Conservation (phyloP, 306 rosid species). For the Acacia confusa region DNA sequence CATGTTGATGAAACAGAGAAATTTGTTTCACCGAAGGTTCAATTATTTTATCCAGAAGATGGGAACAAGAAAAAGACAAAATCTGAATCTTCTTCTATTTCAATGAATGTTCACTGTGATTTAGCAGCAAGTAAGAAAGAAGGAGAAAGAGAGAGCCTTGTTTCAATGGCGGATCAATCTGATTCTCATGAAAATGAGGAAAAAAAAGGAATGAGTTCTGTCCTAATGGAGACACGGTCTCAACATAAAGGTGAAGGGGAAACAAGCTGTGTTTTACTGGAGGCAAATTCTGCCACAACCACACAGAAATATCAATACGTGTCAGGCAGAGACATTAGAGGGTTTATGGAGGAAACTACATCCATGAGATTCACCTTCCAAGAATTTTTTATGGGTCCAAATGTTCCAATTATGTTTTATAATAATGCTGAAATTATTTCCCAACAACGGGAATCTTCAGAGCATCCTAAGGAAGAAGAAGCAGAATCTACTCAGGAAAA, state of each 20-base stretch:
- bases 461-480: conserved; percentile 5
- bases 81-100: conserved; percentile 28
- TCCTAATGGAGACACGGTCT: background rate
- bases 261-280: conserved; percentile 1
- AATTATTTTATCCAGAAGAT: background rate
- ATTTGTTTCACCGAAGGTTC: background rate
- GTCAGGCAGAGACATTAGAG: conserved; percentile 35
- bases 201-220: conserved; percentile 8
- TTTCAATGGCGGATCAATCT: background rate
- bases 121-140: background rate
- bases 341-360: conserved; percentile 57
- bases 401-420: conserved; percentile 24
- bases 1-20: background rate
- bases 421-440: conserved; percentile 22
- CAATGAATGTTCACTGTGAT: conserved; percentile 2
- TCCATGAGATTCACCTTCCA: conserved; percentile 44
- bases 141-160: conserved; percentile 21
- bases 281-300: conserved; percentile 25
- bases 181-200: background rate
- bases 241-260: background rate
- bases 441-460: conserved; percentile 10
- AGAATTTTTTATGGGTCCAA: conserved; percentile 47
- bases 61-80: background rate
- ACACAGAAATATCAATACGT: conserved; percentile 43
- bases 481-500: conserved; percentile 25